These are phyloP conservation scores for Cryomyces minteri DNA, from an alignment of 495 filamentous ascomycete genomes.

Conservation along the genomic window DNA sequence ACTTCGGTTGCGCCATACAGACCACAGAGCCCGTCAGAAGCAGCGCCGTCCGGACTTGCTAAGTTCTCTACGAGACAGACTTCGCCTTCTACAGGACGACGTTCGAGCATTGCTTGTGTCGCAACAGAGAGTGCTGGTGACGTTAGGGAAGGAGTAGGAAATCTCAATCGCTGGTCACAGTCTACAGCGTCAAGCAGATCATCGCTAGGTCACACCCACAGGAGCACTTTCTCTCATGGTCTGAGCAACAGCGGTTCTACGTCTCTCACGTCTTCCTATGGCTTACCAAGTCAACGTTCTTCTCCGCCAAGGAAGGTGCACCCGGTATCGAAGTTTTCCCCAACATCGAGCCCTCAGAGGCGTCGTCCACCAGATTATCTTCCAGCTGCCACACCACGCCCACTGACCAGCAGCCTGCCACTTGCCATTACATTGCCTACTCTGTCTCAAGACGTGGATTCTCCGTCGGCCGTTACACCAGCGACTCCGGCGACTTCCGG, in stretches of 20 bases:
- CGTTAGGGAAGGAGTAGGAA: conserved; percentile 46
- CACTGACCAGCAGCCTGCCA: conserved; percentile 3
- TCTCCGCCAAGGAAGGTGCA: conserved; percentile 4
- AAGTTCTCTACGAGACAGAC: neutral
- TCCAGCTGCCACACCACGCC: conserved; percentile 5
- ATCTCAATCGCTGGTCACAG: conserved; percentile 68
- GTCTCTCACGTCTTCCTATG: conserved; percentile 9
- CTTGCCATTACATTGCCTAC: conserved; percentile 14
- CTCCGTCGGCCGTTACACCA: conserved; percentile 6
- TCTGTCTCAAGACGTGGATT: conserved; percentile 14
- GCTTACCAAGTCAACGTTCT: conserved; percentile 4
- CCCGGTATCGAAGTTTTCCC: conserved; percentile 9
- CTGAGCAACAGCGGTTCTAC: conserved; percentile 25
- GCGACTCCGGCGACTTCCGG: neutral
- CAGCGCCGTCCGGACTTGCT: conserved; percentile 1
- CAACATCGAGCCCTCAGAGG: conserved; percentile 13
- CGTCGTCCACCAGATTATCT: conserved; percentile 10
- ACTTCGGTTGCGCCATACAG: conserved; percentile 5
- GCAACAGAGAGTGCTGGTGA: conserved; percentile 22
- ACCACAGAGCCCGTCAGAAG: conserved; percentile 3
- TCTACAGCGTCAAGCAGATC: conserved; percentile 53
- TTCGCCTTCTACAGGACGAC: conserved; percentile 9
- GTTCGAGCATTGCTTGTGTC: conserved; percentile 16
- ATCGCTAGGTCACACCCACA: conserved; percentile 29
- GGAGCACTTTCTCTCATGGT: conserved; percentile 35